Evolutionary conservation across 148 eudicot genomes (phyloP).

Genomic region (Mesembryanthemum crystallinum): DNA sequence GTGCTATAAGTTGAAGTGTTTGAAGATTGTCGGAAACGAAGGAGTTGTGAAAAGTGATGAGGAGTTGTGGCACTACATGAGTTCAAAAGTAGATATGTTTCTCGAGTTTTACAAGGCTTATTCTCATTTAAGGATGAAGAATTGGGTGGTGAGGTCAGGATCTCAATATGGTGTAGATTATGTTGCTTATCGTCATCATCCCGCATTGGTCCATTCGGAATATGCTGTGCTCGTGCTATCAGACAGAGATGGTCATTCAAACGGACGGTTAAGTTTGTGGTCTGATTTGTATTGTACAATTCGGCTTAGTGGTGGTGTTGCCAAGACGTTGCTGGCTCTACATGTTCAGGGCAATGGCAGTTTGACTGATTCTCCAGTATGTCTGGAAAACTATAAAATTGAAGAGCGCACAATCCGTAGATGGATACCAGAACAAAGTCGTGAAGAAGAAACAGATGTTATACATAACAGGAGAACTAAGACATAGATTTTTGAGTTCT

Average conservation of each 20-base stretch:
- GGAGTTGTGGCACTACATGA: constrained; percentile 60
- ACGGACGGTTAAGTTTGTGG: constrained; percentile 60
- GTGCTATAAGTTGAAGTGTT: constrained; percentile 46
- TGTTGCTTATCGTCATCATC: constrained; percentile 82
- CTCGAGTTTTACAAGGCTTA: constrained; percentile 53
- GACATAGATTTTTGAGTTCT: background rate
- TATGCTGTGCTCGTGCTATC: constrained; percentile 67
- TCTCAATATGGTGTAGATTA: constrained; percentile 82
- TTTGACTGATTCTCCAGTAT: constrained; percentile 26
- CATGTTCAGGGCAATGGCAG: constrained; percentile 27
- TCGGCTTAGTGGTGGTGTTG: constrained; percentile 78
- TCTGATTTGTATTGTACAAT: constrained; percentile 68
- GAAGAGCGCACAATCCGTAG: constrained; percentile 53
- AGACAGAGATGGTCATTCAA: constrained; percentile 25
- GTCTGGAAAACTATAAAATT: constrained; percentile 42
- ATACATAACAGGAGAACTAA: constrained; percentile 1
- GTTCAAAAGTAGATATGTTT: constrained; percentile 38
- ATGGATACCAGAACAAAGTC: constrained; percentile 64
- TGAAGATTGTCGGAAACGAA: constrained; percentile 43
- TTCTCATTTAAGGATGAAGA: constrained; percentile 56
- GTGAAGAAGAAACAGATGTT: constrained; percentile 35
- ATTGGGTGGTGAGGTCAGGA: constrained; percentile 77
- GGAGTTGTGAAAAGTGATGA: constrained; percentile 29
- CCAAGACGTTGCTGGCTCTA: constrained; percentile 65
- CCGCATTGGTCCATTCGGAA: constrained; percentile 73